Evolutionary conservation across 169 alveolate species (phyloP), one percentile per base, ranked within the genome.

Genomic region (Cryptosporidium felis): DNA sequence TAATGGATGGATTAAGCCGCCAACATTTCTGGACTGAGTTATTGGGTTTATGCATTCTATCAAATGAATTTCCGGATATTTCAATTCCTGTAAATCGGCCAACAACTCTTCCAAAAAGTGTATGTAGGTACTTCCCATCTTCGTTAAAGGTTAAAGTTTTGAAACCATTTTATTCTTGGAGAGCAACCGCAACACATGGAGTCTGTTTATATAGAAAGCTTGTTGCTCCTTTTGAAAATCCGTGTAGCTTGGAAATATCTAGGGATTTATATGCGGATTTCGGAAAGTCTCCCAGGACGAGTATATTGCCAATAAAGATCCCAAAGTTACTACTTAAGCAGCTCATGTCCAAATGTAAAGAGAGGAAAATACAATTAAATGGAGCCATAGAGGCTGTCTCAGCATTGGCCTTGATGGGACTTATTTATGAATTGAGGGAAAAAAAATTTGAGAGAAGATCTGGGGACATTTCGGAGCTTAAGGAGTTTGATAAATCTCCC

Each of bases 11-110:
- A 38, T 42, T 89, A 14, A 82, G 91, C 61, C 67, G 92, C 21
- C 89, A 89, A 53, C 60, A 89, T 21, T 89, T 89, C 46, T 89
- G 92, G 92, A 88, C 88, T 10, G 92, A 89, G 32, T 56, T 74
- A 6, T 47, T 74, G 9, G 85, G 85, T 6, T 74, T 74, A 56
- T 74, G 85, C 40, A 30, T 38, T n/a, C 60, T 74, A 38, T 53
- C 67, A 8, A 74, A 74, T 36, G 67, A 53, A 28, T 74, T 51
- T 40, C 85, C 63, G 38, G 85, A 58, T 30, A 53, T 56, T 18
- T 34, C 56, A 9, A 74, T 74, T 51, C 85, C 85, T 9, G 38
- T 53, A 56, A 56, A 51, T 12, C 34, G 67, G 21, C 74, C 36
- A 28, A 74, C 85, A 34, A 53, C 53, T 21, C 46, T 74, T 12